Percentiles rank a stretch among this genome's conserved stretches.
phyloP scores from a whole-genome alignment of 192 early-diverging fungal genomes.

The Backusella tarrabulga region DNA sequence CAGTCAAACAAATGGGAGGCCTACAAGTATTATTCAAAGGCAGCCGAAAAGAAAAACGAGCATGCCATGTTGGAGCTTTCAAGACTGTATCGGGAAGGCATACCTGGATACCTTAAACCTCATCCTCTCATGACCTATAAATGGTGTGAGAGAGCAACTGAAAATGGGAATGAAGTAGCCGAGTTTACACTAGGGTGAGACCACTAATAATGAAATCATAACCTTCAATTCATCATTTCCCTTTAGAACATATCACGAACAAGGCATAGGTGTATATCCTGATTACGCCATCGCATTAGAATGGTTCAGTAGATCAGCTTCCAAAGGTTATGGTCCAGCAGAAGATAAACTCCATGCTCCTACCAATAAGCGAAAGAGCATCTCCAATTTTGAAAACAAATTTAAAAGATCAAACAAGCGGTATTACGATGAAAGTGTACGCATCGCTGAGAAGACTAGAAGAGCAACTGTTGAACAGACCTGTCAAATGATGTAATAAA shows the following conservation, averaged over 20 bases:
- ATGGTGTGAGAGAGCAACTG: slow-evolving; percentile 81
- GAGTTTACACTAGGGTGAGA: slow-evolving; percentile 83
- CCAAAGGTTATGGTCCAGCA: slow-evolving; percentile 31
- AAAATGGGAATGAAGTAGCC: slow-evolving; percentile 70
- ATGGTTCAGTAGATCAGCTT: slow-evolving; percentile 33
- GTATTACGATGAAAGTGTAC: slow-evolving; percentile 11
- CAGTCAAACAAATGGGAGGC: slow-evolving; percentile 62
- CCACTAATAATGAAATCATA: not conserved
- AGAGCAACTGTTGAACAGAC: slow-evolving; percentile 2
- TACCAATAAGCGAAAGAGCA: not conserved
- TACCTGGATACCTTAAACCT: not conserved
- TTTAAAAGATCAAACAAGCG: not conserved
- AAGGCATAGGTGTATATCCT: slow-evolving; percentile 21
- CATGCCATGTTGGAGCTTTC: slow-evolving; percentile 86
- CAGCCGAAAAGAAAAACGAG: slow-evolving; percentile 73
- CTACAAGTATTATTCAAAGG: slow-evolving; percentile 77
- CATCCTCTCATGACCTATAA: slow-evolving; percentile 60
- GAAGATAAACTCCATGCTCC: slow-evolving; percentile 22
- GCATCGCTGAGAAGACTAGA: not conserved
- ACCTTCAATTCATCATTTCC: not conserved
- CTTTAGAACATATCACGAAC: slow-evolving; percentile 26
- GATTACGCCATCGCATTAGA: slow-evolving; percentile 26
- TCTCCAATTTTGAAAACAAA: not conserved
- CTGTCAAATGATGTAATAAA: slow-evolving; percentile 14
- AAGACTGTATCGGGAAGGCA: slow-evolving; percentile 82